Evolutionary conservation across 1,139 yeast species (phyloP), one percentile per base, ranked within the genome.

Genomic region (Wickerhamomyces sp.): DNA sequence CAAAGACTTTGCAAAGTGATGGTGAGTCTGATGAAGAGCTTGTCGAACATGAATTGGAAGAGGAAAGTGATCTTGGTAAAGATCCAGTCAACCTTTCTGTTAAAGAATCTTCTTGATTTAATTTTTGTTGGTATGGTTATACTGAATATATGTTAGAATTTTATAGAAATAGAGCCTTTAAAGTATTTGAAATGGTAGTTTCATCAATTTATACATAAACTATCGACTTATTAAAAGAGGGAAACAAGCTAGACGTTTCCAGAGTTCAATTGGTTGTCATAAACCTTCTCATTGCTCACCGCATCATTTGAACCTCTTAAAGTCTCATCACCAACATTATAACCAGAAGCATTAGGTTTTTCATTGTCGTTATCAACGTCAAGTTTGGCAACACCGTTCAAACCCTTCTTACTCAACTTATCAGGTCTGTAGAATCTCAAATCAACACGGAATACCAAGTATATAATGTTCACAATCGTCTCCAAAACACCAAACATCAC

Each of bases 371-470:
- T 9, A 22, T 20, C 22, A 12, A 15, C 31, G 18, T 22, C 24
- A 25, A 18, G 3, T 2, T 15, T 26, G 11, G 16, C 21, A 1
- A 28, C 36, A n/a, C 16, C 23, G 12, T 17, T 13, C 5, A 29
- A 25, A n/a, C 21, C 33, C 14, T 21, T 11, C n/a, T 25, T 27
- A 17, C 32, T 41, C 28, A 75, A 59, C 40, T 60, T 57, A 50
- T 81, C 91, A 17, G 91, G 91, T 57, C 86, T 76, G 66, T 83
- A 83, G 61, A 83, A 83, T 53, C 93, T 68, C 49, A 83, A 67
- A 55, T 83, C 93, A 33, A 79, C 74, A 53, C 93, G 67, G 28
- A 78, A 77, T 20, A 77, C 56, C 30, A 83, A 57, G 56, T 77
- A 78, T 30, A 78, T 39, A 6, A 75, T 42, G 39, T 77, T 68